These are phyloP conservation scores for Saccharomyces hybrid DNA, from an alignment of 1,139 yeast species.

Conservation along the genomic window DNA sequence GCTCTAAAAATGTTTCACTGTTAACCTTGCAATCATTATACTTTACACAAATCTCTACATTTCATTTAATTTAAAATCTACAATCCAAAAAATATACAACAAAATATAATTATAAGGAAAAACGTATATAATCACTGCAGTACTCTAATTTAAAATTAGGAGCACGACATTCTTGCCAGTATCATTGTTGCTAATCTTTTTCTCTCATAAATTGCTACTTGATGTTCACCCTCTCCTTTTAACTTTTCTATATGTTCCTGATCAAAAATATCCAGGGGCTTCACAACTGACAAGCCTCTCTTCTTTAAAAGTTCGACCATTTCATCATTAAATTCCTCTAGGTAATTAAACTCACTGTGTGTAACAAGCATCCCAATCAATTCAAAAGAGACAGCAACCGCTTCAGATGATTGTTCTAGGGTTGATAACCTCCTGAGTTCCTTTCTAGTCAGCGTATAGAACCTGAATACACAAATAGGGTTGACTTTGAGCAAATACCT, in stretches of 20 bases:
- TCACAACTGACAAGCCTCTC: conserved; percentile 32
- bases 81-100: neutral
- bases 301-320: conserved; percentile 23
- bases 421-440: conserved; percentile 37
- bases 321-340: conserved; percentile 18
- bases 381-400: conserved; percentile 29
- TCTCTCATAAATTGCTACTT: conserved; percentile 19
- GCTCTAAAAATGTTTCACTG: neutral
- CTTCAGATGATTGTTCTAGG: conserved; percentile 23
- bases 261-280: conserved; percentile 23
- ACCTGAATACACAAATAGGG: conserved; percentile 36
- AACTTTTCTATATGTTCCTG: conserved; percentile 10
- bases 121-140: neutral
- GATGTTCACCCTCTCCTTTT: conserved; percentile 13
- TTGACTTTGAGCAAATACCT: conserved; percentile 37
- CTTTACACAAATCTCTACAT: too few relatives aligned
- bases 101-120: neutral
- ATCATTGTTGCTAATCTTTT: conserved; percentile 23
- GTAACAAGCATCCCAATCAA: conserved; percentile 30
- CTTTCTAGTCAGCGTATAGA: conserved; percentile 40
- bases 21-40: too few relatives aligned
- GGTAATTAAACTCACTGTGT: conserved; percentile 28
- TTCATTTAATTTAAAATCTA: neutral
- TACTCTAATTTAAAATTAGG: neutral
- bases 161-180: conserved; percentile 16